phyloP scores from a whole-genome alignment of 2,329 filamentous ascomycete genomes.

The Cercospora sp. region DNA sequence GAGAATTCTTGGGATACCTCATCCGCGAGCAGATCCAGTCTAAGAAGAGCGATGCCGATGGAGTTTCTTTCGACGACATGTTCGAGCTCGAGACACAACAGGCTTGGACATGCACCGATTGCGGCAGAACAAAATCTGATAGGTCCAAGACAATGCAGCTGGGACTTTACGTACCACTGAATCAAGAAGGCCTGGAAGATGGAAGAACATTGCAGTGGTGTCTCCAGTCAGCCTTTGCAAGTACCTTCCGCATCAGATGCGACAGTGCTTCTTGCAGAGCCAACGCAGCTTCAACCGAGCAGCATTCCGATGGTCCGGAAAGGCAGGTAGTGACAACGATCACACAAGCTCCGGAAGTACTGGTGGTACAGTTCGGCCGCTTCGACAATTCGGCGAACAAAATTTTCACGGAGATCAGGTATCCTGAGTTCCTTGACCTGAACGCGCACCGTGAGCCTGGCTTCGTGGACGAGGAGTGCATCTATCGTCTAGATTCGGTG shows the following conservation, averaged over 20 bases:
- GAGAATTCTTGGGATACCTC: constrained; percentile 15
- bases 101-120: constrained; percentile 13
- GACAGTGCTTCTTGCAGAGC: neutral
- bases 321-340: neutral
- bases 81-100: constrained; percentile 8
- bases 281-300: neutral
- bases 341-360: neutral
- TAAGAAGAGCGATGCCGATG: constrained; percentile 2
- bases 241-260: neutral
- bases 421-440: constrained; percentile 4
- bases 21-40: neutral
- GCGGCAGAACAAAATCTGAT: neutral
- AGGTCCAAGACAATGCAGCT: neutral
- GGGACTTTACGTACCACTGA: neutral
- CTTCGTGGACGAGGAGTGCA: neutral
- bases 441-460: neutral
- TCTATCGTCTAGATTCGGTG: constrained; percentile 19
- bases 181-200: neutral
- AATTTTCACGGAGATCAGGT: neutral
- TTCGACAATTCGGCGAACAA: neutral
- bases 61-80: neutral
- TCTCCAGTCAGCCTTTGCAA: neutral
- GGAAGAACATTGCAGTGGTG: neutral
- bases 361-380: neutral
- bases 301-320: neutral